Base-by-base conservation (phyloP, 1,139 yeast genomes). In the Hansenula anomala region DNA sequence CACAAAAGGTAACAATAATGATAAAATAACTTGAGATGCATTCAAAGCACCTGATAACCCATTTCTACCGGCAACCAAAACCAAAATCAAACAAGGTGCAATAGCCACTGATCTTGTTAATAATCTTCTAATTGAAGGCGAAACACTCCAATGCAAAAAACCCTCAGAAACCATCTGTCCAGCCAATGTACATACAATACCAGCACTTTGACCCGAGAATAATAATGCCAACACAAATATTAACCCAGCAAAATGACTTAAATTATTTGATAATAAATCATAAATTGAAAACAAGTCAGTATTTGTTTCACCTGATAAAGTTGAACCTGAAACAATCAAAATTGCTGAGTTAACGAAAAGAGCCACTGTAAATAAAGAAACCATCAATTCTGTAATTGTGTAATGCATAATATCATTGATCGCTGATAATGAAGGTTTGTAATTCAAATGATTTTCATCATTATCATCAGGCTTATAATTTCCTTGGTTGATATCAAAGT, bases 161-260 rank as follows among this genome's bases (percentile, higher is more conserved):
- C 94, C 94, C 58, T 84, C 94, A 40, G 87, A 78, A 11, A 84
- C 83, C 59, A 84, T 79, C 60, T 84, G 90, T 2, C 92, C 92
- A 2, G 90, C 80, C 71, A 84, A 72, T 1, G 94, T 84, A 58
- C 92, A 83, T 2, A 83, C 88, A 17, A 84, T 79, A 23, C 92
- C 92, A 1, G 92, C 92, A 49, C 87, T 79, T 52, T 83, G 86
- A 15, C 92, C 90, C 4, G 89, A 79, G 48, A 82, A 82, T 35
- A 84, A 62, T 69, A 84, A 71, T 0, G 90, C 88, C 40, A 83
- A 64, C 11, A 86, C 88, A 63, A 84, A 84, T 1, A 83, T 68
- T 2, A 82, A 64, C 7, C 92, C 94, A 0, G 89, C 90, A 18
- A 78, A 71, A 18, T 82, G 78, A 0, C 88, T 79, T 38, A 84